Evolutionary conservation across 495 filamentous ascomycete species (phyloP).

Genomic region (Parathielavia hyrcaniae): DNA sequence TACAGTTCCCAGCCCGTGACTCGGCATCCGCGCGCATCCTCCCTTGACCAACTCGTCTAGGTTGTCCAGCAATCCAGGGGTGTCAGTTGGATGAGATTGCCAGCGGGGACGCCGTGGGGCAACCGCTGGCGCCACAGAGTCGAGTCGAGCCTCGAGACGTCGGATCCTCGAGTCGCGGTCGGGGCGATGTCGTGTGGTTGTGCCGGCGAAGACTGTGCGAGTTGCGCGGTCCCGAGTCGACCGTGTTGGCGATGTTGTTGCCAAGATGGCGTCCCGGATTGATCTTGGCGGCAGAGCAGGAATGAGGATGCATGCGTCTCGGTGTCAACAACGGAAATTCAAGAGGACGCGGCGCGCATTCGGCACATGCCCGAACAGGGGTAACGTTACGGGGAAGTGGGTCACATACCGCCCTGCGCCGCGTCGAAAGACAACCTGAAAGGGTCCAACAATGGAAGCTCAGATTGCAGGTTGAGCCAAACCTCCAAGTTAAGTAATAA

Average conservation of each 20-base stretch:
- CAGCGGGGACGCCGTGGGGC: neutral
- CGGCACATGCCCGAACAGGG: neutral
- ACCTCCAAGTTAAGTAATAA: too few species aligned
- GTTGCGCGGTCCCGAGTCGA: neutral
- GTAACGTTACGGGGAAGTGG: too few species aligned
- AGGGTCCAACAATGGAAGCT: too few species aligned
- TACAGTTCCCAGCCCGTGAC: constrained; percentile 24
- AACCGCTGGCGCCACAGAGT: neutral
- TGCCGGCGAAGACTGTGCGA: neutral
- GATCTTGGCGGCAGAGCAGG: constrained; percentile 4
- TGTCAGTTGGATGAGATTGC: constrained; percentile 1
- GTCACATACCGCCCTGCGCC: too few species aligned
- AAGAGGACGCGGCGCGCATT: constrained; percentile 25
- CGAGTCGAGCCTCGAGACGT: neutral
- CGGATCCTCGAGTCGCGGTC: neutral
- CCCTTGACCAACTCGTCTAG: constrained; percentile 6
- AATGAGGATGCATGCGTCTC: constrained; percentile 12
- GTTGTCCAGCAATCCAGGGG: constrained; percentile 2
- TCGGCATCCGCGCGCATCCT: constrained; percentile 28
- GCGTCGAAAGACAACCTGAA: too few species aligned
- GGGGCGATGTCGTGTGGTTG: neutral
- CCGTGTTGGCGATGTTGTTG: constrained; percentile 3
- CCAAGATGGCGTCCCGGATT: constrained; percentile 1
- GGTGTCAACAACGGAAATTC: constrained; percentile 39
- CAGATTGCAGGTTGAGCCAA: too few species aligned